Percentiles rank a stretch among this genome's conserved stretches.
Evolutionary conservation across 1,284 basidiomycete species (phyloP).

Genomic region (Pseudozyma hubeiensis): DNA sequence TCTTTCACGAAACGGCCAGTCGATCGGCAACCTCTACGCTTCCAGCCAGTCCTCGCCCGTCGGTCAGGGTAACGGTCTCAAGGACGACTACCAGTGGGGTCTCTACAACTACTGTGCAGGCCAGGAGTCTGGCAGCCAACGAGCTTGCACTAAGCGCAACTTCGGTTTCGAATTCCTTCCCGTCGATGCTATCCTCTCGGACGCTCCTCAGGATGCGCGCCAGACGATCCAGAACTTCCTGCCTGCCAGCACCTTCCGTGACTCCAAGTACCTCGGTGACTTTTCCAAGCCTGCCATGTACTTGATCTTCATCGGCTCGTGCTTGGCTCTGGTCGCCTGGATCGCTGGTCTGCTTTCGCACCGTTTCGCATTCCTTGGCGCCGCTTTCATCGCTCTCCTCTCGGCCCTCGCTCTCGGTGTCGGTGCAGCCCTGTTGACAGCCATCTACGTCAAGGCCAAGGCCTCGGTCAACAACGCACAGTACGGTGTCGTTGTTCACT

Average conservation of each 20-base stretch:
- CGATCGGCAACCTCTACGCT: constrained; percentile 50
- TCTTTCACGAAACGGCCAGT: constrained; percentile 16
- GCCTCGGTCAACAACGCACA: constrained; percentile 28
- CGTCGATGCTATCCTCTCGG: constrained; percentile 32
- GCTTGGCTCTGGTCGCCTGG: constrained; percentile 60
- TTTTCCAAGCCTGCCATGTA: constrained; percentile 60
- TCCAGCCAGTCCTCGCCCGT: constrained; percentile 29
- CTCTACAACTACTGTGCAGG: constrained; percentile 62
- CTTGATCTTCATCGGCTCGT: constrained; percentile 64
- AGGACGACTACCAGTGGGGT: constrained; percentile 57
- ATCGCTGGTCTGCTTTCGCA: constrained; percentile 56
- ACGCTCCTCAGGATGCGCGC: constrained; percentile 29
- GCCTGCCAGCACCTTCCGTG: constrained; percentile 39
- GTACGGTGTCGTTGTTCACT: constrained; percentile 46
- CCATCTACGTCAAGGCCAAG: constrained; percentile 54
- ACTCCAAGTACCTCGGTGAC: constrained; percentile 50
- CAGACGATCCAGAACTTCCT: constrained; percentile 29
- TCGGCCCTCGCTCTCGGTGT: constrained; percentile 53
- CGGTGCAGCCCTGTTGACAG: constrained; percentile 62
- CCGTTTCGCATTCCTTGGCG: constrained; percentile 59
- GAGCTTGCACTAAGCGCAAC: constrained; percentile 29
- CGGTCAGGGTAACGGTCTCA: constrained; percentile 44
- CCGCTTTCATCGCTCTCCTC: constrained; percentile 58
- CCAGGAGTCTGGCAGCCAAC: constrained; percentile 15
- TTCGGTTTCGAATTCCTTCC: constrained; percentile 60